Base-by-base conservation (phyloP, 768 basidiomycete species). In the Roridomyces roridus region DNA sequence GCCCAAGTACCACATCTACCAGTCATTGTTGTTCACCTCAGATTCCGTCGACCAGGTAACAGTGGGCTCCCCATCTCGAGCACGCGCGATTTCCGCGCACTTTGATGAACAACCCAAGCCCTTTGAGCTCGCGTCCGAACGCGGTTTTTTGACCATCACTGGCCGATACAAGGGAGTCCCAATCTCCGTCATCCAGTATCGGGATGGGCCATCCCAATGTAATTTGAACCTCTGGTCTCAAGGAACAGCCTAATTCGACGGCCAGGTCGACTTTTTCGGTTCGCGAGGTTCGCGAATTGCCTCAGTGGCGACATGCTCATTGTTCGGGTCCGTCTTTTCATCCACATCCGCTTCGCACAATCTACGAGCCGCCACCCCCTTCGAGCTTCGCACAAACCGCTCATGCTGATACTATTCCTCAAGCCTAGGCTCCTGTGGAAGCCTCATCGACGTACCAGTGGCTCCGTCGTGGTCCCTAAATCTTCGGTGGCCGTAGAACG, bases 251-350 rank as follows among this genome's bases (percentile, higher is more conserved):
- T n/a, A n/a, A n/a, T n/a, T n/a, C n/a, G n/a, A n/a, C n/a, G n/a
- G n/a, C n/a, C n/a, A n/a, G n/a, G n/a, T 87, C 75, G 92, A 94
- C 70, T 94, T 93, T 73, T 91, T 93, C 68, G 82, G n/a, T 94
- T 20, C 83, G 91, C 59, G 91, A 94, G 73, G 84, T 82, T 23
- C 80, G 91, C 58, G 92, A 92, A 70, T 86, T n/a, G 87, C 62
- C 69, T 91, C 35, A 77, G 70, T 55, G 91, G 91, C 15, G 83
- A 85, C 67, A 76, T 85, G 76, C 69, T 69, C 55, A 70, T 83
- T 43, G 70, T 85, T 64, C 80, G 83, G n/a, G 82, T 81, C 46
- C 56, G 72, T 69, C 40, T 48, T 43, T 46, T 49, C 59, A 46
- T 45, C 18, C 41, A 44, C 49, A 23, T 46, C 17, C 11, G 20